These are phyloP conservation scores for Graphilbum fragrans DNA, from an alignment of 2,329 filamentous ascomycete species.

Conservation along the genomic window DNA sequence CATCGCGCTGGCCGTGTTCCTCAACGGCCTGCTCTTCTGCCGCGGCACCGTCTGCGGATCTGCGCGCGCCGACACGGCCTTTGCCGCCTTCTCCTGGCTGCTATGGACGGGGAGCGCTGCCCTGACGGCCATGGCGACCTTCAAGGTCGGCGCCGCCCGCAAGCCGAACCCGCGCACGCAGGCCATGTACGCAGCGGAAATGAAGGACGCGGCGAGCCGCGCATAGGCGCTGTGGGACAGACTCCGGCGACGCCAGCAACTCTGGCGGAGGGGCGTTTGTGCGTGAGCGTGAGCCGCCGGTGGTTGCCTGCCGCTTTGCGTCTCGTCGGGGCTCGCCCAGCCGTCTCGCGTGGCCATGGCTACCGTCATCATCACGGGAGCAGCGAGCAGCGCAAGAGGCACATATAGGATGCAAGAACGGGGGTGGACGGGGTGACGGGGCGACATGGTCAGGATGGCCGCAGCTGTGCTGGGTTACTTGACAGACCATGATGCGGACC, in stretches of 20 bases:
- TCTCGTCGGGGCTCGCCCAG: too few species aligned
- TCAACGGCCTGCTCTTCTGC: conserved; percentile 43
- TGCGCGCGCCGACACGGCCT: conserved; percentile 40
- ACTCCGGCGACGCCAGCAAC: not conserved
- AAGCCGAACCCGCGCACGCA: conserved; percentile 15
- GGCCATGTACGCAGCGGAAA: conserved; percentile 17
- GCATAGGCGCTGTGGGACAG: conserved; percentile 4
- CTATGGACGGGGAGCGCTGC: conserved; percentile 38
- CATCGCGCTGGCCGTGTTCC: conserved; percentile 44
- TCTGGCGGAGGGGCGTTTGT: too few species aligned
- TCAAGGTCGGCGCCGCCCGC: conserved; percentile 25
- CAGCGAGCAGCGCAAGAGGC: too few species aligned
- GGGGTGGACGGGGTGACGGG: too few species aligned
- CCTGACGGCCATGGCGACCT: conserved; percentile 32
- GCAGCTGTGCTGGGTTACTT: conserved; percentile 5
- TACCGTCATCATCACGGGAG: too few species aligned
- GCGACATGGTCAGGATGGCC: too few species aligned
- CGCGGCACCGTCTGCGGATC: conserved; percentile 42
- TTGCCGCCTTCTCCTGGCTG: conserved; percentile 40
- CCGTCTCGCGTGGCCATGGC: too few species aligned
- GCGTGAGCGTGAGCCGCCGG: too few species aligned
- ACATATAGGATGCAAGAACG: too few species aligned
- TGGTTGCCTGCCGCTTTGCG: too few species aligned
- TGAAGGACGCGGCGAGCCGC: conserved; percentile 20
- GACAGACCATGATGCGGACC: not conserved